phyloP scores from a whole-genome alignment of 2,329 filamentous ascomycete genomes.

The Trichoderma semiorbis region DNA sequence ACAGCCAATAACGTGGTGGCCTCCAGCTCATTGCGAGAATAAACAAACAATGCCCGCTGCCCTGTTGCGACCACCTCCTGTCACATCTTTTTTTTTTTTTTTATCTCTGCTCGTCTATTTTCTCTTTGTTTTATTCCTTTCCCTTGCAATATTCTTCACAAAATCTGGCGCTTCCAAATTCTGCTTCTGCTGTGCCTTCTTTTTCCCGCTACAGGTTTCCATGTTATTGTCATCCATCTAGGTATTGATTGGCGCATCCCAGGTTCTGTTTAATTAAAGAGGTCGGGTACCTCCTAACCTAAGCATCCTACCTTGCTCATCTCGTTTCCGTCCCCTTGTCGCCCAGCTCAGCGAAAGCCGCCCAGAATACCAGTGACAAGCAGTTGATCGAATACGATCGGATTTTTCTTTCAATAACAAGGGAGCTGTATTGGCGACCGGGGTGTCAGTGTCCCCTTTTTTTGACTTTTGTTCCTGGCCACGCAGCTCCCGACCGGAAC shows the following conservation, averaged over 20 bases:
- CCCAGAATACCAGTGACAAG: neutral
- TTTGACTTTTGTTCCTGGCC: neutral
- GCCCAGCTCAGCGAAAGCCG: neutral
- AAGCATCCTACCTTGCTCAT: neutral
- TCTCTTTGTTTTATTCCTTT: neutral
- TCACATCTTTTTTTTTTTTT: neutral
- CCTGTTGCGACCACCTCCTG: neutral
- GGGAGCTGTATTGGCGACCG: neutral
- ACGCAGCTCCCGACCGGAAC: neutral
- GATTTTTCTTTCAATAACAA: neutral
- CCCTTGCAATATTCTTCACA: neutral
- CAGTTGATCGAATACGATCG: neutral
- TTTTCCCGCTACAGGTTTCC: neutral
- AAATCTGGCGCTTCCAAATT: neutral
- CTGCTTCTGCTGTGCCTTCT: neutral
- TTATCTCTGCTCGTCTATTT: neutral
- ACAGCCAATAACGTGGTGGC: neutral
- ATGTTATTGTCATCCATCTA: neutral
- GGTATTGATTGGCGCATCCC: neutral
- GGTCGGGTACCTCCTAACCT: neutral
- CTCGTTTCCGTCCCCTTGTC: slow-evolving; percentile 7
- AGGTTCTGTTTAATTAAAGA: neutral
- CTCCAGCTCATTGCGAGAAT: neutral
- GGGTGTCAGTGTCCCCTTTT: neutral
- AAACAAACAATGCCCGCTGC: neutral